These are phyloP conservation scores for Stropharia rugosoannulata DNA, from an alignment of 768 basidiomycete species.

Conservation along the genomic window DNA sequence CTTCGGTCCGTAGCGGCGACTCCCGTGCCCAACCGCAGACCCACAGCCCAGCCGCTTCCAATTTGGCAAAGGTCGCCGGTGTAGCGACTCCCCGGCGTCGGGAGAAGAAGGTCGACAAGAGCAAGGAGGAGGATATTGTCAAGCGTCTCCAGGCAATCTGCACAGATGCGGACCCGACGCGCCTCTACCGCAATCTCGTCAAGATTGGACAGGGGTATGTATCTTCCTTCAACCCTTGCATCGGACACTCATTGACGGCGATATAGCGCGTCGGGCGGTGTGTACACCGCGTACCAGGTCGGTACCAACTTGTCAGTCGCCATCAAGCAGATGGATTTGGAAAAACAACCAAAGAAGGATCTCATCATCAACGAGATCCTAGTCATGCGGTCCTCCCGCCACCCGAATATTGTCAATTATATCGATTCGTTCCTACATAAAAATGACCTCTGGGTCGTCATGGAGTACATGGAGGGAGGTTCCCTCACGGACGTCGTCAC, in stretches of 20 bases:
- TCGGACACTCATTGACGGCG: conserved; percentile 5
- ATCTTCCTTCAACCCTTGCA: conserved; percentile 5
- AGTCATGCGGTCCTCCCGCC: conserved; percentile 94
- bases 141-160: conserved; percentile 91
- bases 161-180: conserved; percentile 96
- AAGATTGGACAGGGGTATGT: conserved; percentile 98
- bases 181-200: conserved; percentile 86
- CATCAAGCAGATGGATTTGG: conserved; percentile 99
- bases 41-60: conserved; percentile 63
- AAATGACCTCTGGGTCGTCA: conserved; percentile 99
- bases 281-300: conserved; percentile 97
- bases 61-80: conserved; percentile 67
- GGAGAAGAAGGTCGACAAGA: conserved; percentile 85
- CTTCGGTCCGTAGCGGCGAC: conserved; percentile 23
- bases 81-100: conserved; percentile 81
- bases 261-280: conserved; percentile 89
- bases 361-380: conserved; percentile 99
- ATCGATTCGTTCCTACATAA: conserved; percentile 98
- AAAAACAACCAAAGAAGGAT: conserved; percentile 99
- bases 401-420: conserved; percentile 99
- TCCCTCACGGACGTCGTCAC: conserved; percentile 94
- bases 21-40: conserved; percentile 43
- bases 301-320: conserved; percentile 93
- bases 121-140: conserved; percentile 86
- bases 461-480: conserved; percentile 99